Evolutionary conservation across 2,329 filamentous ascomycete genomes (phyloP).

Genomic region (Penicillium occitanis): DNA sequence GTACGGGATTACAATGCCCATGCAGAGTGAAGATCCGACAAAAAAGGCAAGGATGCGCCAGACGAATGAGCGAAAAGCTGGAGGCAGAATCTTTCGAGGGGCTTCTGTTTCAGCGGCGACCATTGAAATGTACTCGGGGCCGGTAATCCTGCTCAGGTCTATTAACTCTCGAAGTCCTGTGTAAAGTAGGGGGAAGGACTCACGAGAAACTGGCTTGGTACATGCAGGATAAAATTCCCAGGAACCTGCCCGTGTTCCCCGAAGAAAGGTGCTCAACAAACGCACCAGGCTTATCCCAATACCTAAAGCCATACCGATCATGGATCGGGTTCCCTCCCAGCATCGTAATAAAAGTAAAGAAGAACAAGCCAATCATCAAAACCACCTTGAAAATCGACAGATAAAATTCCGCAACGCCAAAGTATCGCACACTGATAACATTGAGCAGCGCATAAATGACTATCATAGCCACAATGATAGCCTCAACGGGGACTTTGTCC

Average conservation of each 20-base stretch:
- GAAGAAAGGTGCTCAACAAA: slow-evolving; percentile 47
- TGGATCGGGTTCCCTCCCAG: slow-evolving; percentile 38
- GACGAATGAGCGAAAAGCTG: slow-evolving; percentile 73
- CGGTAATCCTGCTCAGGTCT: slow-evolving; percentile 49
- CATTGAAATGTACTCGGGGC: slow-evolving; percentile 71
- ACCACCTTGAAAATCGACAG: slow-evolving; percentile 62
- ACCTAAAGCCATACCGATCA: slow-evolving; percentile 61
- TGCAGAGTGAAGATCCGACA: slow-evolving; percentile 66
- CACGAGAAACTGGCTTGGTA: slow-evolving; percentile 73
- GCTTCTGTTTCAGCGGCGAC: slow-evolving; percentile 75
- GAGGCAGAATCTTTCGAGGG: slow-evolving; percentile 69
- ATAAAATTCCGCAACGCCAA: slow-evolving; percentile 63
- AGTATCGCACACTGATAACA: slow-evolving; percentile 57
- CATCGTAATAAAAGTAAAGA: slow-evolving; percentile 22
- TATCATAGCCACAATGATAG: slow-evolving; percentile 61
- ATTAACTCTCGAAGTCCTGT: neutral
- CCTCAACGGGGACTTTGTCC: slow-evolving; percentile 50
- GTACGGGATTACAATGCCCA: slow-evolving; percentile 73
- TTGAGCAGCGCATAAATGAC: slow-evolving; percentile 61
- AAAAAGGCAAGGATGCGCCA: slow-evolving; percentile 79
- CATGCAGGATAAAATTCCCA: slow-evolving; percentile 64
- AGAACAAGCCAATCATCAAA: slow-evolving; percentile 49
- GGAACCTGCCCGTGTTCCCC: slow-evolving; percentile 52
- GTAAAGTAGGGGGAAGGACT: neutral
- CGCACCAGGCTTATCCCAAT: slow-evolving; percentile 61